Evolutionary conservation across 2,329 filamentous ascomycete genomes (phyloP), one percentile per base, ranked within the genome.

Genomic region (Pyrenochaeta sp.): DNA sequence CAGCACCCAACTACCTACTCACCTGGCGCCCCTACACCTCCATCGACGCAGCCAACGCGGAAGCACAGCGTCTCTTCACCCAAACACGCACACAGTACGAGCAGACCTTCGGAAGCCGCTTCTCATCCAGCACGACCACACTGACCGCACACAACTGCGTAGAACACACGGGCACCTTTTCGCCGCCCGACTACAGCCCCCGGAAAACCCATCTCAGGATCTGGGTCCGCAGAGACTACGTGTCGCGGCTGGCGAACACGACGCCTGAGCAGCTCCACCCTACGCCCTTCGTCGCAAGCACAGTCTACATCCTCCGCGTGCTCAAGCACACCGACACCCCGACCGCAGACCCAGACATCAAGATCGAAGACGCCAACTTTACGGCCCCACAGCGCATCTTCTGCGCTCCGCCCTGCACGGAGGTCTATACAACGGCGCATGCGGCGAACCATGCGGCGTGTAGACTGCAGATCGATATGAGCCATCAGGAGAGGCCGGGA

Each of bases 371-470:
- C n/a, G n/a, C n/a, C n/a, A n/a, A n/a, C n/a, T n/a, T n/a, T n/a
- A n/a, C n/a, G 7, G 18, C 2, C 31, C 41, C 18, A 23, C 18
- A 30, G 55, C 7, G 28, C 39, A 4, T 41, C 53, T 27, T 42
- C 54, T 5, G 30, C 53, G 1, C 40, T 60, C 3, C 41, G n/a
- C n/a, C 42, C 0, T 35, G 48, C 11, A 43, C 52, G 0, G 59
- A 65, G 18, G 9, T 60, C 6, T 62, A 67, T 36, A 67, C 62
- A 1, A 53, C 50, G 1, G 43, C 60, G 1, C 24, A 40, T n/a
- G 35, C 41, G 1, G 66, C 64, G 1, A 68, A 69, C 29, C 51
- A 48, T 10, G 59, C 63, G 9, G 66, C 66, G 2, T 40, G 44
- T 14, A 39, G 41, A 4, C 38, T 67, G 6, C 63, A 69, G 19